These are phyloP conservation scores for Ophiosphaerella narmari DNA, from an alignment of 2,329 filamentous ascomycete genomes.

Conservation along the genomic window DNA sequence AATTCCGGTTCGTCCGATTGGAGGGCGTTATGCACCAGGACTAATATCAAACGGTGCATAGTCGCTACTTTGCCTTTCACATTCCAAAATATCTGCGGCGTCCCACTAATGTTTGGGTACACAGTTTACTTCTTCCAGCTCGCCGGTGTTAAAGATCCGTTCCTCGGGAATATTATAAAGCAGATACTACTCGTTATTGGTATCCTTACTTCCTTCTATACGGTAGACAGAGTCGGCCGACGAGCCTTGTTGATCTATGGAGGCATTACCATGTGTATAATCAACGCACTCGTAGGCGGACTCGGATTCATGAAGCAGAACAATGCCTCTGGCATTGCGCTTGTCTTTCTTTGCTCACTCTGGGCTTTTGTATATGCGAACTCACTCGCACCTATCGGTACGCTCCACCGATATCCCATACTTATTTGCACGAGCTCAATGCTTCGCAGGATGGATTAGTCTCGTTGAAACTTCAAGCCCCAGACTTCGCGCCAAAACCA, in stretches of 20 bases:
- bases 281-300: slow-evolving; percentile 5
- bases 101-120: slow-evolving; percentile 12
- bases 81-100: slow-evolving; percentile 8
- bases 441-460: slow-evolving; percentile 4
- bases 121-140: slow-evolving; percentile 11
- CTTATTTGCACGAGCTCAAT: background rate
- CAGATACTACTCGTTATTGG: slow-evolving; percentile 6
- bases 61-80: slow-evolving; percentile 6
- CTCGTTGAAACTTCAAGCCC: slow-evolving; percentile 7
- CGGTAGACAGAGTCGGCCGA: slow-evolving; percentile 1
- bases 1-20: background rate
- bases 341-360: slow-evolving; percentile 5
- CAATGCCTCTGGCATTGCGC: slow-evolving; percentile 2
- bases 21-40: slow-evolving; percentile 5
- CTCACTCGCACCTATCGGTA: slow-evolving; percentile 8
- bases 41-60: slow-evolving; percentile 3
- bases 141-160: slow-evolving; percentile 7
- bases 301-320: slow-evolving; percentile 8
- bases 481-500: slow-evolving; percentile 6
- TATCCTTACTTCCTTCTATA: slow-evolving; percentile 8
- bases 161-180: slow-evolving; percentile 9
- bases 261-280: slow-evolving; percentile 2
- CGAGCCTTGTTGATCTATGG: slow-evolving; percentile 3
- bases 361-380: slow-evolving; percentile 11
- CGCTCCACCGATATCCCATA: background rate